Conservation (phyloP, 345 rosid genomes). For the Corchorus olitorius region DNA sequence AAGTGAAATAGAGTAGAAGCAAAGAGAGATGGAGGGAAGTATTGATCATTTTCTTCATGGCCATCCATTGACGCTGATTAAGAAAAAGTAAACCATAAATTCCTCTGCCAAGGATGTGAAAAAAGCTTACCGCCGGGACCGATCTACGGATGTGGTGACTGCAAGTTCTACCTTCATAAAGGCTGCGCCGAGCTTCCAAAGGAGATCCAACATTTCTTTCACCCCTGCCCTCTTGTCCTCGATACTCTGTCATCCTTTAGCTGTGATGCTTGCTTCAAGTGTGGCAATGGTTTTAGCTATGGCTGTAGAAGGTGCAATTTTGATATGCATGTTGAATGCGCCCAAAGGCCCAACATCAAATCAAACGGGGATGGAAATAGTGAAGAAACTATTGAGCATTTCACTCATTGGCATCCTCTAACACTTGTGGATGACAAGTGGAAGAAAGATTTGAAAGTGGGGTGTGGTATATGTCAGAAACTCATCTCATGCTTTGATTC, state of each 20-base stretch:
- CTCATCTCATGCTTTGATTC: not conserved
- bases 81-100: no score
- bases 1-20: no score
- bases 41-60: no score
- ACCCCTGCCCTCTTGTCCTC: constrained; percentile 14
- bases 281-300: not conserved
- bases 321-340: not conserved
- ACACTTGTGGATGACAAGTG: not conserved
- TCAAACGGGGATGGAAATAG: constrained; percentile 3
- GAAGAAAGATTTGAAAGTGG: not conserved
- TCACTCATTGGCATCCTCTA: constrained; percentile 21
- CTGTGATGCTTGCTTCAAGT: not conserved
- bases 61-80: no score
- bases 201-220: constrained; percentile 7
- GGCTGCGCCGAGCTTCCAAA: no score
- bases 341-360: no score
- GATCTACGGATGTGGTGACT: not conserved
- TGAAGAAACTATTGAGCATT: constrained; percentile 6
- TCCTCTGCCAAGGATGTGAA: no score
- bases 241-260: no score
- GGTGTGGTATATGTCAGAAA: constrained; percentile 13
- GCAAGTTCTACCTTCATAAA: not conserved
- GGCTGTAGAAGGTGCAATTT: not conserved
- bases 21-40: no score
- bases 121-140: no score